Evolutionary conservation across 2,329 filamentous ascomycete species (phyloP), one percentile per base, ranked within the genome.

Genomic region (Knufia petricola): DNA sequence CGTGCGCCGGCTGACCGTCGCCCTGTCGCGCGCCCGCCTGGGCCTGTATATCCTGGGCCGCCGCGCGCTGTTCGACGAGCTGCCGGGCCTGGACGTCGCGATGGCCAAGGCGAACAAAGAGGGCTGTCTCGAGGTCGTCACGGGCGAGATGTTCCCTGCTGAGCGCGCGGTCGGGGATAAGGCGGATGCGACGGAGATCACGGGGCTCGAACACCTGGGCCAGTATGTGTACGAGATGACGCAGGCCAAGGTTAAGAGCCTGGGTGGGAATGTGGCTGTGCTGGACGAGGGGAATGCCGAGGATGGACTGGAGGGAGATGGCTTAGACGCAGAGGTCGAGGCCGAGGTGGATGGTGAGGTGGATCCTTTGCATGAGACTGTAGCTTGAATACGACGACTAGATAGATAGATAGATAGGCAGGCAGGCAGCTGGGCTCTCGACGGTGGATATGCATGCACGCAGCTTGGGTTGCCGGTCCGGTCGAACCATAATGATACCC

Each of bases 171-270:
- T 69, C 15, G 70, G 72, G 7, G 73, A 72, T 15, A 70, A 73
- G 4, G 62, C 70, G 4, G 69, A 66, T 36, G 75, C 78, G 59
- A 82, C 81, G 1, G 73, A 79, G 17, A 96, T 98, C 86, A 85
- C 90, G 59, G 79, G 85, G 28, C 82, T 96, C 1, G 90, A 98
- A 70, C 92, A 98, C 69, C 67, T 98, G 30, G 92, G 92, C 0
- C 85, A 95, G 67, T 98, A 95, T 65, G 90, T 98, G 19, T 95
- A 80, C 63, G 87, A 98, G 66, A 98, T 98, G 87, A 94, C 88
- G 2, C 78, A 84, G 60, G 79, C 80, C 6, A 84, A 82, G 65
- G 65, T 82, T 1, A 75, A 79, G 60, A 73, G 72, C 38, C 60
- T 81, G 59, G 79, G 73, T 55, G 67, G 64, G 40, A 68, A 66